These are phyloP conservation scores for Curvularia verruculosa DNA, from an alignment of 2,329 filamentous ascomycete species.

Conservation along the genomic window DNA sequence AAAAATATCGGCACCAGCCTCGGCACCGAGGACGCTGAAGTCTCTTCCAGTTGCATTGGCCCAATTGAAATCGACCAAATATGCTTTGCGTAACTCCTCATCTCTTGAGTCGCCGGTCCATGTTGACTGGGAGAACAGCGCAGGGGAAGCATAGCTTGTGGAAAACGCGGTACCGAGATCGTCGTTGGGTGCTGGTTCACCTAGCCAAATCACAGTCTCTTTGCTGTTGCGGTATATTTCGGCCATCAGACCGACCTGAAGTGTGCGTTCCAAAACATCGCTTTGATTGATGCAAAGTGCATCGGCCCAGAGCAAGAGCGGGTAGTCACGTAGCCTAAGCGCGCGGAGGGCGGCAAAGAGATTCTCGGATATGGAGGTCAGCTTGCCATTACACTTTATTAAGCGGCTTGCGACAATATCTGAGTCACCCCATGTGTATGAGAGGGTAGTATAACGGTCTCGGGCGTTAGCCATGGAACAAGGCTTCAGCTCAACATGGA, in stretches of 20 bases:
- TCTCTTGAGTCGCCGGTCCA: conserved; percentile 8
- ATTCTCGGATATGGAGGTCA: conserved; percentile 20
- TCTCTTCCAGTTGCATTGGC: not conserved
- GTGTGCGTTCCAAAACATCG: conserved; percentile 7
- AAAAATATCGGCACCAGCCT: conserved; percentile 20
- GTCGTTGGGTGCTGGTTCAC: not conserved
- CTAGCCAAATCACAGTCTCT: conserved; percentile 14
- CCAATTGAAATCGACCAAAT: not conserved
- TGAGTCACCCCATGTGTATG: conserved; percentile 21
- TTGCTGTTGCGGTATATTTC: conserved; percentile 12
- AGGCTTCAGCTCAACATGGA: conserved; percentile 12
- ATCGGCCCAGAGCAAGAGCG: conserved; percentile 8
- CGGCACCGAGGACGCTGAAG: not conserved
- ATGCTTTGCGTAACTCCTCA: not conserved
- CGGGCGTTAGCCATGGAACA: conserved; percentile 11
- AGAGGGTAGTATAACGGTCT: conserved; percentile 19
- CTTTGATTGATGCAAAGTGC: conserved; percentile 12
- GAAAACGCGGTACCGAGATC: not conserved
- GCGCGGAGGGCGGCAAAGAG: conserved; percentile 20
- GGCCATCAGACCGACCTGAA: conserved; percentile 12
- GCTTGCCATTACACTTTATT: conserved; percentile 17
- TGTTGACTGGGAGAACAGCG: not conserved
- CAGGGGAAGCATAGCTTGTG: not conserved
- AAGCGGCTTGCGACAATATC: conserved; percentile 11
- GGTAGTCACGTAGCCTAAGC: conserved; percentile 13